These are phyloP conservation scores for Stagonosporopsis chrysanthemi DNA, from an alignment of 2,329 filamentous ascomycete genomes.

Conservation along the genomic window DNA sequence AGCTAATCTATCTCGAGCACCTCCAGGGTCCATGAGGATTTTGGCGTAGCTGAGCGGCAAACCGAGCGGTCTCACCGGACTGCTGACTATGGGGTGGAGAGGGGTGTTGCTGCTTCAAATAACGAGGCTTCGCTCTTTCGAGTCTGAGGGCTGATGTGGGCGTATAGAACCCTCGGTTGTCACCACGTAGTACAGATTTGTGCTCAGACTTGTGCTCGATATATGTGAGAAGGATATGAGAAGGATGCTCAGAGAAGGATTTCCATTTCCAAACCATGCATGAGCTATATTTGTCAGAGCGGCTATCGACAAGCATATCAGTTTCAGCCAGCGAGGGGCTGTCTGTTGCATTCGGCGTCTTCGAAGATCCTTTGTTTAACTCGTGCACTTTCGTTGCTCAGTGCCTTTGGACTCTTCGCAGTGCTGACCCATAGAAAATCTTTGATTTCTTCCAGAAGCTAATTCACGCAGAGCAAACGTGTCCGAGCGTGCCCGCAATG, in stretches of 20 bases:
- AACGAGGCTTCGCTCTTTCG: constrained; percentile 17
- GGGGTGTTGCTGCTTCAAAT: constrained; percentile 13
- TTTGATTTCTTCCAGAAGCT: background rate
- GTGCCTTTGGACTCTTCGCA: background rate
- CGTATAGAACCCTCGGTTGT: constrained; percentile 11
- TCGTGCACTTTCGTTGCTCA: background rate
- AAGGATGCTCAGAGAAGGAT: background rate
- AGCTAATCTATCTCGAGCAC: constrained; percentile 23
- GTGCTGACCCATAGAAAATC: background rate
- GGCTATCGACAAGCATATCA: constrained; percentile 1
- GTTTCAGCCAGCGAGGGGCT: background rate
- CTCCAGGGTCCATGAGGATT: constrained; percentile 17
- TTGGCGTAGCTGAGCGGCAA: constrained; percentile 17
- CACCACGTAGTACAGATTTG: constrained; percentile 7
- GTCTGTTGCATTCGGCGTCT: background rate
- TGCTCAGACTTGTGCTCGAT: constrained; percentile 12
- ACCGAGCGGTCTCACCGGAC: constrained; percentile 8
- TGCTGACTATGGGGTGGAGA: constrained; percentile 17
- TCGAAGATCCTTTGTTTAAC: background rate
- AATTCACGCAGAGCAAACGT: constrained; percentile 1
- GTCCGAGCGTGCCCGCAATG: background rate
- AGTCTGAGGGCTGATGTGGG: constrained; percentile 16
- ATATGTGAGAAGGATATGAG: background rate
- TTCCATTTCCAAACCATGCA: background rate
- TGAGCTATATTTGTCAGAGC: constrained; percentile 7